Base-by-base conservation (phyloP, 768 basidiomycete genomes). In the Phlebiopsis gigantea region DNA sequence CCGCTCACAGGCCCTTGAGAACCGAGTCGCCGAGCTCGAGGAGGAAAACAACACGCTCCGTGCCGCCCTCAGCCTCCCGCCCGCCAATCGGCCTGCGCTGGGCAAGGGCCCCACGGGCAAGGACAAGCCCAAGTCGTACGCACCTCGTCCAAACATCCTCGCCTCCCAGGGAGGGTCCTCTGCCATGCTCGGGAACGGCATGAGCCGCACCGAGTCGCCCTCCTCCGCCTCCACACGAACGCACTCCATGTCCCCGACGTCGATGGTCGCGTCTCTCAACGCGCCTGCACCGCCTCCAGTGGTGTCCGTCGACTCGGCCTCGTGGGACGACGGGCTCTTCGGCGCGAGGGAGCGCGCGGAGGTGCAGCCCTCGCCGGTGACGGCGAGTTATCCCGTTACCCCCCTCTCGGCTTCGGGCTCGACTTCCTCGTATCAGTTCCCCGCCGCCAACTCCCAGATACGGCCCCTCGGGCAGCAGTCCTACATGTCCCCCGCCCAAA, bases 21-120 rank as follows among this genome's bases (percentile, higher is more conserved):
- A 86, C 64, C 80, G 91, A 66, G 90, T 93, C 43, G 70, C 82
- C 50, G 88, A 89, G 69, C 80, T 95, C 43, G 91, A 95, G 73
- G 84, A 85, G 59, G 92, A 95, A 75, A 93, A 93, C 66, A 75
- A 75, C 44, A 80, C 77, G 62, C 78, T 94, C 47, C 83, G 92
- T 44, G 80, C 83, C 47, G 81, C 83, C 21, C 77, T 93, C 56
- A 83, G 81, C 63, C 73, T 93, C 24, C 87, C 89, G 0, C 87
- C 87, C 21, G 85, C 89, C 58, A 81, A 79, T 66, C 78, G 90
- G 61, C 80, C 82, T 17, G 72, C 84, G 2, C 77, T 93, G 49
- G 91, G 90, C 45, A 90, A 84, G 72, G 90, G 90, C 46, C 91
- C 90, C 25, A 93, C 90, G 0, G 90, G 90, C 30, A 90, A 91